Conservation (phyloP, 768 basidiomycete species). For the Tylopilus vinaceipallidus region DNA sequence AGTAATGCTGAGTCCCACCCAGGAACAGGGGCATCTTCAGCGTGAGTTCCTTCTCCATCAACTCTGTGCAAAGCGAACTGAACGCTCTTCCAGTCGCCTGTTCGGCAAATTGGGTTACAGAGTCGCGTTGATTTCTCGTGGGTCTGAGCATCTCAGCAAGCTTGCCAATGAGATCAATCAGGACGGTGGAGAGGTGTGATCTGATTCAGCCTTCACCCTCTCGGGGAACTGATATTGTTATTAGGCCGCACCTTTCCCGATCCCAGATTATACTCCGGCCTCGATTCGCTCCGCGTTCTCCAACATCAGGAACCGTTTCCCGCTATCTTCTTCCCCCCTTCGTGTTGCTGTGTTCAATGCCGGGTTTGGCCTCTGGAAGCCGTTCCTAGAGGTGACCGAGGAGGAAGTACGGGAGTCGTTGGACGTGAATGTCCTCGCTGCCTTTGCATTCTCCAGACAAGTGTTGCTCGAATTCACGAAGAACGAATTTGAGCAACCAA, state of each 20-base stretch:
- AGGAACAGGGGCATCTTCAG: constrained; percentile 60
- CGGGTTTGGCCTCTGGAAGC: constrained; percentile 57
- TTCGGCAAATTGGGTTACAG: constrained; percentile 64
- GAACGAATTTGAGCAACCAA: constrained; percentile 43
- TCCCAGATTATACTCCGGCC: constrained; percentile 47
- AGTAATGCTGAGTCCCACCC: neutral
- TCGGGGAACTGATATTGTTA: neutral
- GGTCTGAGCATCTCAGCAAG: constrained; percentile 47
- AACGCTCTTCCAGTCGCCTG: constrained; percentile 41
- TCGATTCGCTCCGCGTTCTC: constrained; percentile 52
- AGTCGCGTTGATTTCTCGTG: constrained; percentile 64
- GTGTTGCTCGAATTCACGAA: constrained; percentile 59
- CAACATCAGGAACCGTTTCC: constrained; percentile 44
- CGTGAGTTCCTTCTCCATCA: constrained; percentile 38
- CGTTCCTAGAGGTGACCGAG: constrained; percentile 62
- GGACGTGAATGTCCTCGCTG: constrained; percentile 53
- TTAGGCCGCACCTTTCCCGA: constrained; percentile 57
- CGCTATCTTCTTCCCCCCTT: constrained; percentile 47
- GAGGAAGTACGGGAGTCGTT: constrained; percentile 52
- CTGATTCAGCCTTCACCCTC: constrained; percentile 2
- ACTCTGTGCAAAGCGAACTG: neutral
- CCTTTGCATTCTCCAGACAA: constrained; percentile 63
- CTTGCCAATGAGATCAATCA: constrained; percentile 54
- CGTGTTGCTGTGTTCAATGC: constrained; percentile 67
- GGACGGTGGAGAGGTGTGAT: constrained; percentile 54